phyloP scores from a whole-genome alignment of 768 basidiomycete species.

The Suillus subaureus region DNA sequence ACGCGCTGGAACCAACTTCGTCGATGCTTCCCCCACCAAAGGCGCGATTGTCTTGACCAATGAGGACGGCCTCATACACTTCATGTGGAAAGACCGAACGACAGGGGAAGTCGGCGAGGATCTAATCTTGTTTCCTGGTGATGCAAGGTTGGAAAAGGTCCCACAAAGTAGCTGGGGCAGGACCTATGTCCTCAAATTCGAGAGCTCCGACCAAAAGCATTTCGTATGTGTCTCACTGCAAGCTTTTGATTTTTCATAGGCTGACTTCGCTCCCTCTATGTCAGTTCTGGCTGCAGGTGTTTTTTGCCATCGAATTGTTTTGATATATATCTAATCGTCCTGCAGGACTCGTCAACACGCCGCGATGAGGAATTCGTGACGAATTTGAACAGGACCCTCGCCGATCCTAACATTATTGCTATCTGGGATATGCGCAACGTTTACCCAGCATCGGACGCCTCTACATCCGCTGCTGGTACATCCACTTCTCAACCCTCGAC shows the following conservation, averaged over 20 bases:
- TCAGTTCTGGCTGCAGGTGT: slow-evolving; percentile 90
- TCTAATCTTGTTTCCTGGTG: slow-evolving; percentile 83
- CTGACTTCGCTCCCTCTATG: slow-evolving; percentile 1
- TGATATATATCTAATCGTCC: slow-evolving; percentile 7
- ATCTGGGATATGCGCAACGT: slow-evolving; percentile 53
- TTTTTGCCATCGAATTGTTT: neutral
- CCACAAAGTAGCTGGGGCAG: slow-evolving; percentile 64
- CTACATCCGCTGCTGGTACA: slow-evolving; percentile 30
- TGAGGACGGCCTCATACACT: slow-evolving; percentile 77
- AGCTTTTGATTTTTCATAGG: slow-evolving; percentile 12
- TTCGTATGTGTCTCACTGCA: slow-evolving; percentile 62
- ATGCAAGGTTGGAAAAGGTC: slow-evolving; percentile 81
- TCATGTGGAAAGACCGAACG: slow-evolving; percentile 76
- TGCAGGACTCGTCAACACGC: slow-evolving; percentile 64
- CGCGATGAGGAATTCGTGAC: slow-evolving; percentile 74
- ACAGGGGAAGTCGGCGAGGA: slow-evolving; percentile 72
- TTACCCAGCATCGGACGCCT: slow-evolving; percentile 50
- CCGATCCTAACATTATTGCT: slow-evolving; percentile 63
- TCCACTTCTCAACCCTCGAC: slow-evolving; percentile 37
- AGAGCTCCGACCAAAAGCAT: slow-evolving; percentile 85
- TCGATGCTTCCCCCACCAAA: slow-evolving; percentile 70
- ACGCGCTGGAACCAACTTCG: slow-evolving; percentile 63
- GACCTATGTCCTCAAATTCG: slow-evolving; percentile 89
- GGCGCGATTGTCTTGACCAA: slow-evolving; percentile 71
- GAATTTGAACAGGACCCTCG: slow-evolving; percentile 71